Base-by-base conservation (phyloP, 306 rosid species). In the Pterocarpus santalinus region DNA sequence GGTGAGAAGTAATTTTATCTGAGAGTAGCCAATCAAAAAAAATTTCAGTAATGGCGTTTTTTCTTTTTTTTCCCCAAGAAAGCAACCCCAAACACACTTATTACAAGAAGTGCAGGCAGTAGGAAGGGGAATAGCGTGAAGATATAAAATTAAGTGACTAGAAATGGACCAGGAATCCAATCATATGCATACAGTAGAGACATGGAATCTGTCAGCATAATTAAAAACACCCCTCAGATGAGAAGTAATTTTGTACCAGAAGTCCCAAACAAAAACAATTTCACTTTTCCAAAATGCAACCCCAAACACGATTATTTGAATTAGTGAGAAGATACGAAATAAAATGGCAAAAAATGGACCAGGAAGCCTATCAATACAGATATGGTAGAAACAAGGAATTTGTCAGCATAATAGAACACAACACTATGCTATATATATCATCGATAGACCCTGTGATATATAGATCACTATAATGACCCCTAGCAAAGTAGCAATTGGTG, bases 341-440 rank as follows among this genome's bases (percentile, higher is more conserved):
- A 8, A 2, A 2, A 8, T 43, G 1, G 11, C 10, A 43, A 8
- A 43, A 43, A 43, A 7, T 1, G 49, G 41, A 38, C 6, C 41
- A 38, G 41, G 41, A 38, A 38, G 41, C 41, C 41, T 38, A 38
- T 38, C 7, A 8, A 8, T 8, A 7, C 9, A 2, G 49, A 43
- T 43, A 43, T 33, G 56, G 64, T 17, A 65, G 51, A 66, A 17
- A 46, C 36, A 10, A 47, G 33, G 51, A 73, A 41, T 81, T 17
- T 56, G 47, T 60, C 35, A 55, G 22, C 5, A 47, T 9, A 4
- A 46, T 17, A 43, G 14, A 67, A 67, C 47, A 8, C 36, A 36
- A 22, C 49, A 1, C 36, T 3, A 68, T 43, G 36, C 53, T 47
- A 34, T 34, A 9, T 36, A 35, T 22, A 73, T 15, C 33, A 15